A percentile compares a stretch with the other conserved stretches of the same genome.
Evolutionary conservation across 2,329 filamentous ascomycete genomes (phyloP).

Genomic region (Paraphaeosphaeria sporulosa): DNA sequence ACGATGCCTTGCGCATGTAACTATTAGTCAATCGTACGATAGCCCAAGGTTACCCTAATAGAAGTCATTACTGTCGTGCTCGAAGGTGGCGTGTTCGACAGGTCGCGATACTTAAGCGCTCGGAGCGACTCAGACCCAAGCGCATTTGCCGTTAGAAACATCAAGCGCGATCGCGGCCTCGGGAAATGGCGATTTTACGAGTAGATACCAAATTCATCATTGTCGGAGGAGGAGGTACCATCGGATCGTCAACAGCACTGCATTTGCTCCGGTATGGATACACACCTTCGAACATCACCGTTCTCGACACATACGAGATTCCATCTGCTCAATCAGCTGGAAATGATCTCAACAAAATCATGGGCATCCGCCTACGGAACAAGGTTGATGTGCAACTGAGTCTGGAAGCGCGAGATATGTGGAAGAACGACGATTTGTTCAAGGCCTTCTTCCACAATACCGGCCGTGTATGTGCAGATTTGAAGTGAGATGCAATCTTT

Average conservation of each 20-base stretch:
- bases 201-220: slow-evolving; percentile 45
- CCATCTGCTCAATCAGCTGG: slow-evolving; percentile 58
- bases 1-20: not conserved
- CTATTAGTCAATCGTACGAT: slow-evolving; percentile 12
- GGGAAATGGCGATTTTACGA: slow-evolving; percentile 28
- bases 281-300: slow-evolving; percentile 53
- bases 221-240: slow-evolving; percentile 61
- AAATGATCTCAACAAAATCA: slow-evolving; percentile 62
- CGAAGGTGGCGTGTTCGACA: slow-evolving; percentile 3
- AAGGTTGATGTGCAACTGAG: slow-evolving; percentile 48
- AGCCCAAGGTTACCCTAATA: not conserved
- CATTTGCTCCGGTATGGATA: slow-evolving; percentile 60
- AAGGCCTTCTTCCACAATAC: slow-evolving; percentile 57
- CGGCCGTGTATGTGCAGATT: slow-evolving; percentile 34
- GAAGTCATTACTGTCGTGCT: not conserved
- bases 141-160: slow-evolving; percentile 2
- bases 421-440: slow-evolving; percentile 57
- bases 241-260: slow-evolving; percentile 62
- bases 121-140: slow-evolving; percentile 1
- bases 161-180: not conserved
- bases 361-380: slow-evolving; percentile 49
- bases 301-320: slow-evolving; percentile 57
- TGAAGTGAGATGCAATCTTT: not conserved
- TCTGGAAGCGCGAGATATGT: slow-evolving; percentile 49
- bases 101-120: slow-evolving; percentile 6